Base-by-base conservation (phyloP, 1,284 basidiomycete genomes). In the Boletus hoseneyae region DNA sequence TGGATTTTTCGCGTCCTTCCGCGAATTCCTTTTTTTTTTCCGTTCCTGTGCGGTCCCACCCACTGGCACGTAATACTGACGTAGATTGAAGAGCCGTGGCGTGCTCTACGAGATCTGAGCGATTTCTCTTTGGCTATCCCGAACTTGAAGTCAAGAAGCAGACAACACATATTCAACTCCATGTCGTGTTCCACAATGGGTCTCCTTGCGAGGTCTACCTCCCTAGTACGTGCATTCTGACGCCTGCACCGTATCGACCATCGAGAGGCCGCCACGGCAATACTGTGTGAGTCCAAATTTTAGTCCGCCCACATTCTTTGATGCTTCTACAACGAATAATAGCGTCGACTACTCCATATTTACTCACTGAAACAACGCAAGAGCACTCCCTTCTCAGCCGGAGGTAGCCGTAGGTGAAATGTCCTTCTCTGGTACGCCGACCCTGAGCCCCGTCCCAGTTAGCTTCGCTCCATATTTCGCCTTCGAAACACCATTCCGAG, bases 281-380 rank as follows among this genome's bases (percentile, higher is more conserved):
- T 51, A 40, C 38, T 39, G 18, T 13, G 32, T 51, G 47, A 33
- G 56, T 50, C 53, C 78, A 7, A 54, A 62, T n/a, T 71, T 80
- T 40, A 73, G 78, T 63, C 73, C 68, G 13, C 25, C 19, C 18
- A 37, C 62, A 83, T 35, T 71, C 72, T 21, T 66, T 83, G 16
- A 79, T 80, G 73, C n/a, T 75, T 76, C 30, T 82, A 77, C 63
- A 81, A 80, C 56, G 75, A 78, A 48, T 80, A 74, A n/a, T 57
- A 69, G 72, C 48, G 72, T 74, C 55, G 75, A 75, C 58, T 67
- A 65, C 12, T 65, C 66, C 19, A 59, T 63, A 35, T 80, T 80
- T 60, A 67, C 68, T 53, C 75, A 64, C 6, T 74, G 56, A 68
- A 66, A 51, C 61, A 65, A n/a, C 68, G 68, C 6, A 51, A 56